Conservation (phyloP, 108 stramenopile species). For the Skeletonema tropicum region DNA sequence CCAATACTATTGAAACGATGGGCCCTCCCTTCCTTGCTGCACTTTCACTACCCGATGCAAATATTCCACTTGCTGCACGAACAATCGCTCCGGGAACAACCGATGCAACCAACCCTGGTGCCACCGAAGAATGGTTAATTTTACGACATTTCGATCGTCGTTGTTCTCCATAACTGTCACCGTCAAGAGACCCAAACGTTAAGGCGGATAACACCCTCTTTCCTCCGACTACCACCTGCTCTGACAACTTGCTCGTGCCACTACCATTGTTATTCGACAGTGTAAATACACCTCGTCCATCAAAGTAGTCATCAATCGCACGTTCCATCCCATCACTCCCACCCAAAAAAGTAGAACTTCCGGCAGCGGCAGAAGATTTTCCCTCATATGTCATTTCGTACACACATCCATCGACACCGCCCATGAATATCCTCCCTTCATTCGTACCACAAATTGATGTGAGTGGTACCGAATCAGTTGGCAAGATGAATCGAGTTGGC, state of each 20-base stretch:
- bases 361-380: neutral
- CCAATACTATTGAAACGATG: slow-evolving; percentile 70
- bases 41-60: slow-evolving; percentile 58
- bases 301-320: slow-evolving; percentile 50
- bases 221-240: slow-evolving; percentile 41
- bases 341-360: neutral
- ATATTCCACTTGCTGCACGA: slow-evolving; percentile 47
- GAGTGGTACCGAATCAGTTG: slow-evolving; percentile 89
- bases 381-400: slow-evolving; percentile 92
- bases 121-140: slow-evolving; percentile 69
- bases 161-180: slow-evolving; percentile 3
- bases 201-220: slow-evolving; percentile 61
- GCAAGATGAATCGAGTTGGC: slow-evolving; percentile 83
- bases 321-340: slow-evolving; percentile 18
- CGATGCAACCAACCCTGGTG: slow-evolving; percentile 40
- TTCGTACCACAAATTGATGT: slow-evolving; percentile 75
- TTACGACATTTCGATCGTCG: slow-evolving; percentile 83
- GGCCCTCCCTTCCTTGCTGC: slow-evolving; percentile 67
- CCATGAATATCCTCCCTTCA: slow-evolving; percentile 93
- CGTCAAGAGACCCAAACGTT: slow-evolving; percentile 46
- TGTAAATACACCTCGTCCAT: slow-evolving; percentile 32
- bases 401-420: slow-evolving; percentile 93
- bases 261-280: neutral
- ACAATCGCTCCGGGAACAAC: slow-evolving; percentile 70
- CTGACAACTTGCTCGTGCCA: neutral